A percentile compares a stretch with the other conserved stretches of the same genome.
Evolutionary conservation across 495 filamentous ascomycete genomes (phyloP).

Genomic region (Melanomma pulvis-pyrius): DNA sequence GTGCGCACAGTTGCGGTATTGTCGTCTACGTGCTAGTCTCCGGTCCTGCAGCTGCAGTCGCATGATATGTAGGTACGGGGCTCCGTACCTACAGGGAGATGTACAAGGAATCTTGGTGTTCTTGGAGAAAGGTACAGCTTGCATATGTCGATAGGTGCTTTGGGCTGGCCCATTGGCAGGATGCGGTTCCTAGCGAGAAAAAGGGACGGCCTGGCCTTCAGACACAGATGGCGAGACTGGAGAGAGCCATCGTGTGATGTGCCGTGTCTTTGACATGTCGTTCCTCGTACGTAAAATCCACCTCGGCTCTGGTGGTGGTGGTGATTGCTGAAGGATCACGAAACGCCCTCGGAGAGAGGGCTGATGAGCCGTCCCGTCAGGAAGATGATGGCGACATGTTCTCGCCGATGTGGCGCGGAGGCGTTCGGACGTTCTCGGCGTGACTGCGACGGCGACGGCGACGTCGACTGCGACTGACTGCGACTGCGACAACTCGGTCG

Average conservation of each 20-base stretch:
- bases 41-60: slow-evolving; percentile 8
- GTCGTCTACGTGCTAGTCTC: background rate
- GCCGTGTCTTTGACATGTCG: background rate
- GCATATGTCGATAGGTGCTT: slow-evolving; percentile 1
- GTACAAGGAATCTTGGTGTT: background rate
- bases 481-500: background rate
- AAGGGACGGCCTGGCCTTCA: slow-evolving; percentile 4
- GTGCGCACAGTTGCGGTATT: background rate
- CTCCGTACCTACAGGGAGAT: slow-evolving; percentile 7
- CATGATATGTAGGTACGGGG: slow-evolving; percentile 18
- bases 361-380: slow-evolving; percentile 3
- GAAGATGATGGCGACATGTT: background rate
- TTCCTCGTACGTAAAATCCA: slow-evolving; percentile 26
- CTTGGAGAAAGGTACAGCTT: background rate
- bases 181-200: slow-evolving; percentile 18
- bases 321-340: background rate
- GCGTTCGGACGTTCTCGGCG: background rate
- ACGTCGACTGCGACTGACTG: background rate
- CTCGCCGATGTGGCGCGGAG: background rate
- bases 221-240: no score
- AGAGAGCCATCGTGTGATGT: no score
- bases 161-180: slow-evolving; percentile 13
- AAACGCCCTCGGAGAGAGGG: background rate
- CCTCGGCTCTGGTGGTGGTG: background rate
- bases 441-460: no score